Percentiles rank a stretch among this genome's conserved stretches.
Conservation (phyloP, 371 early-diverging fungal genomes). For the Mortierella sp. region DNA sequence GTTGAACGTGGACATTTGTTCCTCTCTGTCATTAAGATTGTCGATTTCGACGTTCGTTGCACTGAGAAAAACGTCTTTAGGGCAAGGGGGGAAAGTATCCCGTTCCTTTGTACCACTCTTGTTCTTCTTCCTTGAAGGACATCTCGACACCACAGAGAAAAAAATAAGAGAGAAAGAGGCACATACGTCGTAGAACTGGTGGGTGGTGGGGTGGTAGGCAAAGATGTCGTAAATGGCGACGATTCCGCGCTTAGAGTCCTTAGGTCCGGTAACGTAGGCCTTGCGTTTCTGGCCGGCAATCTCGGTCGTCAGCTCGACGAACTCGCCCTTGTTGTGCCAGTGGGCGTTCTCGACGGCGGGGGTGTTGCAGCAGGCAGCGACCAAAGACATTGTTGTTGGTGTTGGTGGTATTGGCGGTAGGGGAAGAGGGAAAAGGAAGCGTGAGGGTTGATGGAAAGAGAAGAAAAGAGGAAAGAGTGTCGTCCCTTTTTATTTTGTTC, state of each 20-base stretch:
- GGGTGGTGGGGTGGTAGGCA: slow-evolving; percentile 39
- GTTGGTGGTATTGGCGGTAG: neutral
- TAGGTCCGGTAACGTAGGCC: slow-evolving; percentile 51
- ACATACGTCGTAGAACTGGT: slow-evolving; percentile 53
- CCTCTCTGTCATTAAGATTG: neutral
- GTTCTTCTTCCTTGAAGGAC: neutral
- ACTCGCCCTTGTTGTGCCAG: slow-evolving; percentile 50
- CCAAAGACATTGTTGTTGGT: slow-evolving; percentile 30
- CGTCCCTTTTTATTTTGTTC: neutral
- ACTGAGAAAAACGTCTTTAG: neutral
- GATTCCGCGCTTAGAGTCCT: slow-evolving; percentile 52
- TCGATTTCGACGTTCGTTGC: neutral
- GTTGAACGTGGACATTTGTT: neutral
- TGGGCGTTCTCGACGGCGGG: slow-evolving; percentile 43
- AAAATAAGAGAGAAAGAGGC: neutral
- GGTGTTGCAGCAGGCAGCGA: slow-evolving; percentile 53
- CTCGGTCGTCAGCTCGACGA: slow-evolving; percentile 14
- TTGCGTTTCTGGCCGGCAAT: slow-evolving; percentile 36
- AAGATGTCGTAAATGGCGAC: slow-evolving; percentile 54
- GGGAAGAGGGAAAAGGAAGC: neutral
- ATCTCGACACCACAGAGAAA: neutral
- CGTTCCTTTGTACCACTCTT: neutral
- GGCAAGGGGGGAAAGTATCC: neutral
- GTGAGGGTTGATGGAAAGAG: neutral
- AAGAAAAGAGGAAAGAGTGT: neutral